Percentiles rank a stretch among this genome's conserved stretches.
phyloP scores from a whole-genome alignment of 306 rosid species.

The Purshia tridentata region DNA sequence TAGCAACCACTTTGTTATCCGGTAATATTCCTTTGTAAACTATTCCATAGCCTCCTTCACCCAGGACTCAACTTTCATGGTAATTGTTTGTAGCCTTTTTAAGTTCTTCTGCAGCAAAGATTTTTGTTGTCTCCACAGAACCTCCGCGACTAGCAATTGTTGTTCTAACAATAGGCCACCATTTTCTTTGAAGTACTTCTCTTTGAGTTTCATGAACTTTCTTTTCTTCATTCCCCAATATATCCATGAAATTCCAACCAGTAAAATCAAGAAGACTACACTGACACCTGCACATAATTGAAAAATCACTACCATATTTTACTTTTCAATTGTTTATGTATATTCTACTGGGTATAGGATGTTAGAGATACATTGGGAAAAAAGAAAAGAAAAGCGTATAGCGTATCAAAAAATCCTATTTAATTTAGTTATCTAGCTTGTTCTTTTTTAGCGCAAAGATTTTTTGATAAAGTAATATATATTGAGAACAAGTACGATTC shows the following conservation, averaged over 20 bases:
- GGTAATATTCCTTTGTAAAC: conserved; percentile 17
- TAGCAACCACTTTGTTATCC: conserved; percentile 19
- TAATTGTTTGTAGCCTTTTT: conserved; percentile 11
- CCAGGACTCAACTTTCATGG: not conserved
- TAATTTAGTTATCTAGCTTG: too few species aligned
- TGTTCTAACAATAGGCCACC: conserved; percentile 19
- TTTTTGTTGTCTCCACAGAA: not conserved
- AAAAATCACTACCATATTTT: too few species aligned
- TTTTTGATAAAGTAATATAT: too few species aligned
- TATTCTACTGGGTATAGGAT: too few species aligned
- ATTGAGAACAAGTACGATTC: too few species aligned
- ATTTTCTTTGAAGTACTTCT: conserved; percentile 23
- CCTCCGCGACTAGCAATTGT: not conserved
- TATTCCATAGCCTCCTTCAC: conserved; percentile 22
- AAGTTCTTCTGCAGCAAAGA: not conserved
- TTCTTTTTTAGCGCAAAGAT: not conserved
- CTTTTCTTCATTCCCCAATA: conserved; percentile 21
- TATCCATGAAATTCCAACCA: not conserved
- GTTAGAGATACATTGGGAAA: too few species aligned
- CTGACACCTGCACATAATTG: conserved; percentile 15
- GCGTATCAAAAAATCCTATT: too few species aligned
- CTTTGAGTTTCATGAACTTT: conserved; percentile 13
- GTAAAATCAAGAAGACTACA: conserved; percentile 1
- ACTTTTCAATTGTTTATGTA: too few species aligned
- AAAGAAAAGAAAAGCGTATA: not conserved